Evolutionary conservation across 371 early-diverging fungal species (phyloP).

Genomic region (Mucor plumbeus): DNA sequence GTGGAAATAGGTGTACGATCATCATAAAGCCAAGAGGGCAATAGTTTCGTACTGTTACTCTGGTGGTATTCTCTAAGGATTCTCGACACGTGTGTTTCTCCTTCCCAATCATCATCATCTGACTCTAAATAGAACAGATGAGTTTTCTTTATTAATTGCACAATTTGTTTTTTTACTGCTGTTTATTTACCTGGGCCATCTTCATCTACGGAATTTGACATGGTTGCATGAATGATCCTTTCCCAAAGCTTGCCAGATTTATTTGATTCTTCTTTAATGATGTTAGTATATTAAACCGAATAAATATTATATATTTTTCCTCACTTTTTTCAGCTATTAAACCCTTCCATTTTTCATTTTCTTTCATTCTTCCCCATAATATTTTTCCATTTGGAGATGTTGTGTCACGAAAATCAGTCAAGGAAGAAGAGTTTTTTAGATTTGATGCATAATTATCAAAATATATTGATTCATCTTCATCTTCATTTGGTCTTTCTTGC

Average conservation of each 20-base stretch:
- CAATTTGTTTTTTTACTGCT: background rate
- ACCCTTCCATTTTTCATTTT: constrained; percentile 56
- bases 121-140: constrained; percentile 44
- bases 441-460: constrained; percentile 43
- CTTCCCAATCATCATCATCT: constrained; percentile 61
- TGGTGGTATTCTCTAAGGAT: constrained; percentile 55
- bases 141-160: background rate
- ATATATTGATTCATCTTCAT: constrained; percentile 22
- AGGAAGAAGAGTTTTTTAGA: constrained; percentile 27
- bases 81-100: constrained; percentile 62
- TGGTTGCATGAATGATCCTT: constrained; percentile 59
- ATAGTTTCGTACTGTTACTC: constrained; percentile 30
- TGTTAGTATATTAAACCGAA: background rate
- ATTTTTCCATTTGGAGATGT: constrained; percentile 27
- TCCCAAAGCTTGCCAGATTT: constrained; percentile 53
- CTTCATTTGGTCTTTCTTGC: background rate
- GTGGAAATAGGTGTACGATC: constrained; percentile 17
- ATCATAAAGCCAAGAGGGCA: constrained; percentile 43
- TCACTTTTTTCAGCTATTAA: constrained; percentile 41
- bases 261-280: constrained; percentile 21
- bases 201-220: constrained; percentile 25
- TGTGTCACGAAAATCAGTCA: background rate
- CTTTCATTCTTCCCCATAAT: constrained; percentile 48
- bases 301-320: background rate
- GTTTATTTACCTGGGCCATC: constrained; percentile 12